These are phyloP conservation scores for Mycena venus DNA, from an alignment of 768 basidiomycete genomes.

Conservation along the genomic window DNA sequence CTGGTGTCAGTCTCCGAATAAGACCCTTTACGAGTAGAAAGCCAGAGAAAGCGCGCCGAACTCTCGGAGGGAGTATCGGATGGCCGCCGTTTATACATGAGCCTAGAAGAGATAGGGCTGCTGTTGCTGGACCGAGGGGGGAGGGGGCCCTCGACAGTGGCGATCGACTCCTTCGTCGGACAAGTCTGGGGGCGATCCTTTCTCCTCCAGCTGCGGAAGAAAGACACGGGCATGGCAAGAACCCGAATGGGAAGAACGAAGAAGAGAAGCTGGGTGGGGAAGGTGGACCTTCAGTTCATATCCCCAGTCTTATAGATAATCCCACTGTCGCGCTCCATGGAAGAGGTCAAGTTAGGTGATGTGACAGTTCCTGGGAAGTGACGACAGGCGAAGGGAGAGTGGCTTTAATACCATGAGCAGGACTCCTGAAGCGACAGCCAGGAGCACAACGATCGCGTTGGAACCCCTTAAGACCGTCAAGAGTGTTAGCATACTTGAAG, in stretches of 20 bases:
- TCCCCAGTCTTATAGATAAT: conserved; percentile 12
- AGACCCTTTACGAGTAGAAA: conserved; percentile 14
- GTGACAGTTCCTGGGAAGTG: conserved; percentile 32
- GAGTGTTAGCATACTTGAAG: neutral
- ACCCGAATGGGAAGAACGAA: conserved; percentile 12
- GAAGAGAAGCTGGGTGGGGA: conserved; percentile 3
- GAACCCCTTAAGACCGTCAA: neutral
- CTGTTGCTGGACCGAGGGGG: conserved; percentile 22
- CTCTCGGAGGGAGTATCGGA: conserved; percentile 21
- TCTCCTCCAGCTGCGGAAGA: conserved; percentile 57
- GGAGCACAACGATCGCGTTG: neutral
- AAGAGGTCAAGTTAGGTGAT: conserved; percentile 30
- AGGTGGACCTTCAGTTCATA: conserved; percentile 9
- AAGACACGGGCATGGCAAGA: conserved; percentile 53
- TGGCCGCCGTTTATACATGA: neutral
- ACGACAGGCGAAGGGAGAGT: conserved; percentile 32
- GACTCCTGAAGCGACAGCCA: conserved; percentile 17
- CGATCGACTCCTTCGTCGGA: neutral
- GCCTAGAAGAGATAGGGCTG: conserved; percentile 5
- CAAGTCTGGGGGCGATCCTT: conserved; percentile 39
- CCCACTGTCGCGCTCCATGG: conserved; percentile 26
- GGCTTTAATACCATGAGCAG: conserved; percentile 21
- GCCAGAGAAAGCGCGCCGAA: conserved; percentile 19
- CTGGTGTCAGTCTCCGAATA: conserved; percentile 3
- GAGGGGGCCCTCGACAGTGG: neutral